Conservation (phyloP, 805 yeast genomes). For the Schwanniomyces polymorphus region DNA sequence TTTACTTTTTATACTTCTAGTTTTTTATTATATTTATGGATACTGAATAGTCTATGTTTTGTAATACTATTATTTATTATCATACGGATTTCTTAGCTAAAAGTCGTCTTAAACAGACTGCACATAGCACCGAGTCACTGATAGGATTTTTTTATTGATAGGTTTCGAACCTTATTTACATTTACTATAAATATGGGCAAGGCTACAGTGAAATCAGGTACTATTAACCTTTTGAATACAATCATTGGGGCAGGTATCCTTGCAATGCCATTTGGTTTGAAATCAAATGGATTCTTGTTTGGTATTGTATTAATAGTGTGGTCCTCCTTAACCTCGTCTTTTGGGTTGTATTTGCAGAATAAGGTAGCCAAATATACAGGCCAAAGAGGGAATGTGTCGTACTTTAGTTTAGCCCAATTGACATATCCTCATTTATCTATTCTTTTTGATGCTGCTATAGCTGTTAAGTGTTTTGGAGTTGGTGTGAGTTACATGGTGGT, state of each 20-base stretch:
- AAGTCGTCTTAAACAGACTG: not conserved
- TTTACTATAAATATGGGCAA: conserved; percentile 14
- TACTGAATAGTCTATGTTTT: not conserved
- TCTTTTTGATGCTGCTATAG: conserved; percentile 73
- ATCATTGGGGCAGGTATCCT: conserved; percentile 67
- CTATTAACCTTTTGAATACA: conserved; percentile 55
- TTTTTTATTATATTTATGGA: not conserved
- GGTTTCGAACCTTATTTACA: not conserved
- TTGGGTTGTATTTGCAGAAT: conserved; percentile 65
- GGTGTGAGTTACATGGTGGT: conserved; percentile 69
- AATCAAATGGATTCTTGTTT: conserved; percentile 45
- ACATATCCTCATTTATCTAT: conserved; percentile 72
- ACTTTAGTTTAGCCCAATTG: conserved; percentile 48
- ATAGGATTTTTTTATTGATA: not conserved
- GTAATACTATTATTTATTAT: not conserved
- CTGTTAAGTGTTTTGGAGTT: conserved; percentile 79
- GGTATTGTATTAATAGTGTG: conserved; percentile 42
- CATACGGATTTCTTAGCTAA: not conserved
- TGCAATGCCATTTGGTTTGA: conserved; percentile 70
- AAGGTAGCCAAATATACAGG: conserved; percentile 49
- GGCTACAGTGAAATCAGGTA: conserved; percentile 48
- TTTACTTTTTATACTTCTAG: not conserved
- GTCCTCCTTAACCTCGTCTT: conserved; percentile 49
- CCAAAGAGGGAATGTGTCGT: conserved; percentile 42
- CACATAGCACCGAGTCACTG: not conserved